Conservation (phyloP, 2,329 filamentous ascomycete genomes). For the Ascochyta fabae region DNA sequence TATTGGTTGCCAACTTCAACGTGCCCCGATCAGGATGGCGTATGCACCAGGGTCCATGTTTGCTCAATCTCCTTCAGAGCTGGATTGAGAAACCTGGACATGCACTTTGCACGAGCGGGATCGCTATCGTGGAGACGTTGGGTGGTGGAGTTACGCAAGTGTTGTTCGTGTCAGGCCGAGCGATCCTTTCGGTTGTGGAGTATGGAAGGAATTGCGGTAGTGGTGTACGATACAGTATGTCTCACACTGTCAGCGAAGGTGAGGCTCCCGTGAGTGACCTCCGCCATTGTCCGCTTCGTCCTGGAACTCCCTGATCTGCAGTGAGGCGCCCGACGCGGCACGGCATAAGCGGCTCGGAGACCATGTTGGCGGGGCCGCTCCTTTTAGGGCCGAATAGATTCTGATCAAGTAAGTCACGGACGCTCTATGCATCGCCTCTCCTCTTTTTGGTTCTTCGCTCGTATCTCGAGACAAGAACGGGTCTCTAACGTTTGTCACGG, state of each 20-base stretch:
- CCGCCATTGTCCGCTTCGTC: not conserved
- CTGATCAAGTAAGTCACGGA: not conserved
- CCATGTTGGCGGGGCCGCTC: conserved; percentile 8
- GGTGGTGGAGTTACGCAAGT: no score
- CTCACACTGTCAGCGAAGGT: not conserved
- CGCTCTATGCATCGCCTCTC: not conserved
- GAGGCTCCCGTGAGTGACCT: not conserved
- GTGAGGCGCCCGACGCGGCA: not conserved
- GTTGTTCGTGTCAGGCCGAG: no score
- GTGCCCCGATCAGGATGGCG: not conserved
- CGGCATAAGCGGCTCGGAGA: conserved; percentile 13
- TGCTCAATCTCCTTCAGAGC: not conserved
- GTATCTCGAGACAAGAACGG: not conserved
- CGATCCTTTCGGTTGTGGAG: not conserved
- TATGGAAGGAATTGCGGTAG: not conserved
- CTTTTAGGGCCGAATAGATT: not conserved
- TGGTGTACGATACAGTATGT: not conserved
- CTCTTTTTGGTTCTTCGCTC: not conserved
- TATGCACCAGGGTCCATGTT: not conserved
- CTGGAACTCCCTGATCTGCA: conserved; percentile 6
- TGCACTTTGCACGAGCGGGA: no score
- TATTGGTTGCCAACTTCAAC: not conserved
- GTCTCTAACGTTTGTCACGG: not conserved
- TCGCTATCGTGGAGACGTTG: no score
- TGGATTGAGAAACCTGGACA: not conserved